Evolutionary conservation across 768 basidiomycete genomes (phyloP), one percentile per base, ranked within the genome.

Genomic region (Mycena venus): DNA sequence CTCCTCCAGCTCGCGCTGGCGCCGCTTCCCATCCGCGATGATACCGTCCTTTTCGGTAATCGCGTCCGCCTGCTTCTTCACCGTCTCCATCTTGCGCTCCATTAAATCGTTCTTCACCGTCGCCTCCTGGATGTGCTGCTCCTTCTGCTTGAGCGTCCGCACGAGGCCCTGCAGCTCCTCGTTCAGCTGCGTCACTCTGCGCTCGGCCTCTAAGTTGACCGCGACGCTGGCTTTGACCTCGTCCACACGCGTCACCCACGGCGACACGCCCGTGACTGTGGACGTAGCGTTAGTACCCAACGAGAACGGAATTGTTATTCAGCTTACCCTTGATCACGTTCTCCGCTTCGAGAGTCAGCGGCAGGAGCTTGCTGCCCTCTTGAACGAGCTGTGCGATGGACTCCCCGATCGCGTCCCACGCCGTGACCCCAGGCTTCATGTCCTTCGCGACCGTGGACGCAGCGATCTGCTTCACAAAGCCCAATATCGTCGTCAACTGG

Each of bases 61-160:
- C 9, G 89, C 85, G 68, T 99, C 98, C 5, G 93, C 92, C 84
- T 98, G 96, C 82, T 94, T 96, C 89, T 96, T 97, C 73, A 92
- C 93, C 2, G 92, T 90, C 80, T 99, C 97, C 88, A 97, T 92
- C 36, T 96, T 91, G 56, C 97, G 92, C 81, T 98, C 97, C 91
- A 99, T 95, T 17, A 97, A 88, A 81, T 99, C 96, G 69, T 99
- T 96, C 87, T 97, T 99, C 68, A 99, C 97, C 3, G 87, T 86
- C 6, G 92, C 88, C 80, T 99, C 98, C 82, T 99, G 96, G 40
- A 96, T 92, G 29, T 84, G 89, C 86, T 98, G 96, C 74, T 99
- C 98, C 84, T 95, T 92, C n/a, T 91, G 84, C 81, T 94, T 95
- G 80, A 99, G 88, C 61, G 90, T 95, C 34, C 97, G 93, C 32